Base-by-base conservation (phyloP, 345 rosid species). In the Angophora floribunda region DNA sequence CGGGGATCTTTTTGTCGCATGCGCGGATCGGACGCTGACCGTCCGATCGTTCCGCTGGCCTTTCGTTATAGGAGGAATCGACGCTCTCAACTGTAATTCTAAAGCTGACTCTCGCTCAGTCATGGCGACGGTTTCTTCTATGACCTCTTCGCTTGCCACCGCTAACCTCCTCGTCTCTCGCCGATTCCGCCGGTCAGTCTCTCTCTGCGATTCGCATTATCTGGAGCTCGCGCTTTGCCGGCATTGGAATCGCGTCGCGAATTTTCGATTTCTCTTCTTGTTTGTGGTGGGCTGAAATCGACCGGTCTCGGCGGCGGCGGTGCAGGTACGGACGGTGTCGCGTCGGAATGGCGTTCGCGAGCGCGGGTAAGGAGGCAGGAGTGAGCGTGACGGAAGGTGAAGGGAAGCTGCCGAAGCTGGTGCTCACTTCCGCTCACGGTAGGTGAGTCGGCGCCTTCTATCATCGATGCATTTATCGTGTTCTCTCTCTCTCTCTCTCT, bases 391-490 rank as follows among this genome's bases (percentile, higher is more conserved):
- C 98, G 4, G 95, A 97, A 94, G 99, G 99, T 51, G 94, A 95
- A 92, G 99, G 98, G 89, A 96, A 90, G 90, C 95, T 97, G 87
- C 99, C 98, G 2, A 96, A 95, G 90, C 91, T 96, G 89, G 95
- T 96, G 49, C 97, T 97, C 53, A 93, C 97, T 87, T 94, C 98
- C 85, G 91, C 96, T 88, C 90, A 91, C 49, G 97, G 97, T 59
- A 94, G 97, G 99, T 95, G 36, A 24, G 90, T 55, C 9, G 19
- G 12, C 82, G 49, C 22, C 82, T 6, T 6, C 86, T 52, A 7
- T 15, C 13, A 5, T 65, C 63, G n/a, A 21, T 17, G 67, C 57
- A 30, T 50, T 44, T 86, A 36, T 28, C 26, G 12, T 0, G n/a
- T 47, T 67, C 52, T 24, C 10, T 14, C 47, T n/a, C n/a, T n/a